Conservation (phyloP, 495 filamentous ascomycete genomes). For the Penicillium argentinense region DNA sequence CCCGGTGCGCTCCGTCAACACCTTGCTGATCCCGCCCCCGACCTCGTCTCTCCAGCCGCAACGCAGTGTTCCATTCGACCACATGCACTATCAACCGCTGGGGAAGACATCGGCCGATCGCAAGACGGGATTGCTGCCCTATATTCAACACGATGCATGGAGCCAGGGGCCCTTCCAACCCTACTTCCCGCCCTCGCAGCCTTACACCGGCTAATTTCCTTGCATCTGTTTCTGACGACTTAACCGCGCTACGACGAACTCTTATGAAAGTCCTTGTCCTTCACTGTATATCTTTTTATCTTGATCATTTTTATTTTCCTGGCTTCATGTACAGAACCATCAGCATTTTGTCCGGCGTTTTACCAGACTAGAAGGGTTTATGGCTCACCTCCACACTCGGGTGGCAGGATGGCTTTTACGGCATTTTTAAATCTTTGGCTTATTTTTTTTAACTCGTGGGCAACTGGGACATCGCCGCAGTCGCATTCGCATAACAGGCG, state of each 20-base stretch:
- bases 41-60: slow-evolving; percentile 76
- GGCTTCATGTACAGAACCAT: slow-evolving; percentile 17
- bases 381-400: slow-evolving; percentile 3
- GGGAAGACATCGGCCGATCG: slow-evolving; percentile 72
- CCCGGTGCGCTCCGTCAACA: slow-evolving; percentile 84
- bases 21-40: slow-evolving; percentile 83
- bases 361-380: slow-evolving; percentile 32
- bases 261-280: slow-evolving; percentile 20
- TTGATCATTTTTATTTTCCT: slow-evolving; percentile 10
- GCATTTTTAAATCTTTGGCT: slow-evolving; percentile 20
- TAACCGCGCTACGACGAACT: slow-evolving; percentile 26
- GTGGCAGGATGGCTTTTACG: slow-evolving; percentile 16
- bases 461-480: slow-evolving; percentile 10
- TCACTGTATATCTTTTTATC: slow-evolving; percentile 31
- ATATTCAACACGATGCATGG: slow-evolving; percentile 54
- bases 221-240: slow-evolving; percentile 18
- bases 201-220: slow-evolving; percentile 25
- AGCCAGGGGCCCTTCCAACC: slow-evolving; percentile 35
- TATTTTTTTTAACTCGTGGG: not conserved
- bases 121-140: slow-evolving; percentile 80
- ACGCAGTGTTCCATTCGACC: slow-evolving; percentile 60
- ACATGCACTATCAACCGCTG: slow-evolving; percentile 96
- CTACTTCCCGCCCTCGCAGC: slow-evolving; percentile 44
- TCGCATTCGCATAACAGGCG: slow-evolving; percentile 27
- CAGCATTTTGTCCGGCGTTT: slow-evolving; percentile 28